Evolutionary conservation across 106 monocot species (phyloP).

Genomic region (Allium cepa): DNA sequence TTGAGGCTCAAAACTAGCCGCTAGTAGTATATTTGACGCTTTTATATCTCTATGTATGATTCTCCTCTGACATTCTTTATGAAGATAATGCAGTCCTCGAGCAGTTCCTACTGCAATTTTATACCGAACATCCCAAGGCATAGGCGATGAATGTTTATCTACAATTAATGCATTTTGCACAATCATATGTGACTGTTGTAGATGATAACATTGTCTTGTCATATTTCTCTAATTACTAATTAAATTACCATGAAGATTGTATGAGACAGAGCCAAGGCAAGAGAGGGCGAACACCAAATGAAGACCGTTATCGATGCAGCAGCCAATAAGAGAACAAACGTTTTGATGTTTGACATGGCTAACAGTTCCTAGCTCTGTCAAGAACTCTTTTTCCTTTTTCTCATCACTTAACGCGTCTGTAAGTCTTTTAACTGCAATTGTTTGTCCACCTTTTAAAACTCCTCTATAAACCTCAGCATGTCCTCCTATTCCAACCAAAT

Average conservation of each 20-base stretch:
- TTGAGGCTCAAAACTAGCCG: slow-evolving; percentile 46
- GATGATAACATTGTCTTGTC: no score
- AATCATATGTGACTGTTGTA: no score
- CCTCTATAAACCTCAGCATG: slow-evolving; percentile 71
- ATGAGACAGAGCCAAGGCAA: slow-evolving; percentile 47
- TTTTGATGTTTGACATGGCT: slow-evolving; percentile 63
- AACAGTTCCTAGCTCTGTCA: slow-evolving; percentile 67
- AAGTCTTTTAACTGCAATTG: slow-evolving; percentile 58
- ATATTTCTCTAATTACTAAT: neutral
- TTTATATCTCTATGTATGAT: slow-evolving; percentile 72
- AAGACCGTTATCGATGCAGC: slow-evolving; percentile 53
- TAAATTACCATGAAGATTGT: slow-evolving; percentile 48
- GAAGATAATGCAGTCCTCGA: slow-evolving; percentile 53
- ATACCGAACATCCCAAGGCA: slow-evolving; percentile 39
- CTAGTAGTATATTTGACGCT: slow-evolving; percentile 50
- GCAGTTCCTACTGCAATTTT: slow-evolving; percentile 39
- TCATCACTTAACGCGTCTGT: slow-evolving; percentile 36
- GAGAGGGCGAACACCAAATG: slow-evolving; percentile 70
- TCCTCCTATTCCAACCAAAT: slow-evolving; percentile 68
- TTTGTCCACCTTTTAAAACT: slow-evolving; percentile 33
- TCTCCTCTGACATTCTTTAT: slow-evolving; percentile 60
- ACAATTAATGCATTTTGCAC: neutral
- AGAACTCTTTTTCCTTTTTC: slow-evolving; percentile 65
- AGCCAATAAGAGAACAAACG: slow-evolving; percentile 51
- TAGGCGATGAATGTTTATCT: slow-evolving; percentile 39